Percentiles rank a stretch among this genome's conserved stretches.
Conservation (phyloP, 176 grass and related monocot genomes). For the Coix lacrymajobi region DNA sequence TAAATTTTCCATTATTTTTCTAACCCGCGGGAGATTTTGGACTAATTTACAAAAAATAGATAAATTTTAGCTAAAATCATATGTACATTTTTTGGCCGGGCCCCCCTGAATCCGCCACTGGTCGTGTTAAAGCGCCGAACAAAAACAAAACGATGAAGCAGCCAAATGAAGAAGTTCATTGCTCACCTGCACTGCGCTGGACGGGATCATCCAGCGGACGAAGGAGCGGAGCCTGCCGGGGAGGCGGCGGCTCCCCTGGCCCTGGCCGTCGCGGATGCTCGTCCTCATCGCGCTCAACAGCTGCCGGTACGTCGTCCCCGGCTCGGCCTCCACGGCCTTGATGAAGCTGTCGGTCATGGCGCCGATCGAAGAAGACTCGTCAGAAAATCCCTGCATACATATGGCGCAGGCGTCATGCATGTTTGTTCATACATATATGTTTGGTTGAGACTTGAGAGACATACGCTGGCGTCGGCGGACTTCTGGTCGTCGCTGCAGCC, state of each 20-base stretch:
- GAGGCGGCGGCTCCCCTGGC: slow-evolving; percentile 16
- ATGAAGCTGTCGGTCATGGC: slow-evolving; percentile 96
- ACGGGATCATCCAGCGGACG: slow-evolving; percentile 49
- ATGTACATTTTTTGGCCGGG: too few species aligned
- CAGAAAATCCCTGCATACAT: slow-evolving; percentile 41
- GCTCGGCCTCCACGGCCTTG: slow-evolving; percentile 49
- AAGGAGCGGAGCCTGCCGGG: slow-evolving; percentile 55
- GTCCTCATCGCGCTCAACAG: slow-evolving; percentile 63
- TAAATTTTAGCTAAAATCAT: too few species aligned
- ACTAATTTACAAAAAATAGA: too few species aligned
- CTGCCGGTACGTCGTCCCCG: slow-evolving; percentile 63
- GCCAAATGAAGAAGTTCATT: too few species aligned
- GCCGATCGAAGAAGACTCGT: slow-evolving; percentile 33
- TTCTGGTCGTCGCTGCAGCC: slow-evolving; percentile 47
- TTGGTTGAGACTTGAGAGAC: too few species aligned
- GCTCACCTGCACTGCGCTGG: slow-evolving; percentile 48
- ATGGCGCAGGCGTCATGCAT: too few species aligned
- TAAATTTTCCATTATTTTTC: too few species aligned
- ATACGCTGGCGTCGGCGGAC: slow-evolving; percentile 31
- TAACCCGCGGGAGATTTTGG: too few species aligned
- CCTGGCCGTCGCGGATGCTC: slow-evolving; percentile 47
- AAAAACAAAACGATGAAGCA: neutral
- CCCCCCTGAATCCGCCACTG: too few species aligned
- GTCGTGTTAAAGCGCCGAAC: too few species aligned
- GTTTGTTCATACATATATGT: too few species aligned